Conservation (phyloP, 2,329 filamentous ascomycete genomes). For the Colletotrichum destructivum region DNA sequence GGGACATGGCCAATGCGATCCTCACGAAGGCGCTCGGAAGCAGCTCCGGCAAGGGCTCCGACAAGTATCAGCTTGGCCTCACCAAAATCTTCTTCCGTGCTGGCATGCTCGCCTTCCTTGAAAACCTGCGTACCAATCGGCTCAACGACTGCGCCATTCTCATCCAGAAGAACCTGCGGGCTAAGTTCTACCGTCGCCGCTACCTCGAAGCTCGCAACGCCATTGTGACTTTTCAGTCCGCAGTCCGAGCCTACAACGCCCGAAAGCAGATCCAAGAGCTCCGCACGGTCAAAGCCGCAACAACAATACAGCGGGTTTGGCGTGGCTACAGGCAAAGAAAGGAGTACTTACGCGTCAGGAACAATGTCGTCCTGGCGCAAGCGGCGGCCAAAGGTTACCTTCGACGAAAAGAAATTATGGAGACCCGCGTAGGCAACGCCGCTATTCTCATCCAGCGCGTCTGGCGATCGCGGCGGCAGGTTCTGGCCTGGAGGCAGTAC, state of each 20-base stretch:
- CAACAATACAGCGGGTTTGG: slow-evolving; percentile 96
- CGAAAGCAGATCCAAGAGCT: slow-evolving; percentile 84
- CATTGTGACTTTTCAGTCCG: slow-evolving; percentile 85
- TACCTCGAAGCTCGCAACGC: slow-evolving; percentile 90
- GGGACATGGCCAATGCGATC: slow-evolving; percentile 94
- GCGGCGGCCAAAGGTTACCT: slow-evolving; percentile 93
- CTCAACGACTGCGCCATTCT: slow-evolving; percentile 95
- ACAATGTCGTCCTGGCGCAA: slow-evolving; percentile 89
- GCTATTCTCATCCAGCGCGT: slow-evolving; percentile 90
- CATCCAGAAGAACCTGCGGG: slow-evolving; percentile 98
- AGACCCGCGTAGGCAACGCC: slow-evolving; percentile 93
- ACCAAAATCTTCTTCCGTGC: slow-evolving; percentile 99
- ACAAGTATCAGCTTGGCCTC: slow-evolving; percentile 97
- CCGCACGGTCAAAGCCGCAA: slow-evolving; percentile 87
- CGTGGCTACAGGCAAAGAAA: slow-evolving; percentile 92
- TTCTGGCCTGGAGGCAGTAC: slow-evolving; percentile 89
- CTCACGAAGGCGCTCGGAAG: slow-evolving; percentile 89
- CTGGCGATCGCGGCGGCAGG: slow-evolving; percentile 86
- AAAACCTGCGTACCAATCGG: slow-evolving; percentile 91
- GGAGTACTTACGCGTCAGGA: slow-evolving; percentile 82
- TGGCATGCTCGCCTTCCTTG: slow-evolving; percentile 97
- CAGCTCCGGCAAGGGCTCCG: slow-evolving; percentile 79
- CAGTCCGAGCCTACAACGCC: slow-evolving; percentile 83
- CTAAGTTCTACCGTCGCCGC: slow-evolving; percentile 93
- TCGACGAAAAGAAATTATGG: slow-evolving; percentile 91